A percentile compares a stretch with the other conserved stretches of the same genome.
Conservation (phyloP, 2,329 filamentous ascomycete species). For the Ampelomyces quisqualis region DNA sequence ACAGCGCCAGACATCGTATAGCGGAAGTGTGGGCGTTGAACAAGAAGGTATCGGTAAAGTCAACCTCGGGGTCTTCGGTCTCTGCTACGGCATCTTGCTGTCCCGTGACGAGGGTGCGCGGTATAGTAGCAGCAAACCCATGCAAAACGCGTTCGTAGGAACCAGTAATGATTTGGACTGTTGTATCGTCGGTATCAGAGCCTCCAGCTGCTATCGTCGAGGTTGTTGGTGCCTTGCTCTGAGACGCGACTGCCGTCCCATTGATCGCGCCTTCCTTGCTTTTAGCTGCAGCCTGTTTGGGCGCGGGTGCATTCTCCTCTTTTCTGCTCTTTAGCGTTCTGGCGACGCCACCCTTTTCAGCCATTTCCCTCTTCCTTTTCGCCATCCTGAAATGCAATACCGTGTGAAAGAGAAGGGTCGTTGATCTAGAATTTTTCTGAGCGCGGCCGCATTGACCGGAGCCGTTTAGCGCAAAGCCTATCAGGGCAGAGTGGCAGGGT, state of each 20-base stretch:
- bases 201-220: constrained; percentile 9
- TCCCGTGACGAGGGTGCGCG: constrained; percentile 39
- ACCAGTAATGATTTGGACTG: constrained; percentile 87
- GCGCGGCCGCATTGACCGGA: constrained; percentile 15
- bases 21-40: constrained; percentile 92
- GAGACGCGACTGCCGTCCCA: constrained; percentile 18
- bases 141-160: constrained; percentile 94
- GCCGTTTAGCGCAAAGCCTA: constrained; percentile 27
- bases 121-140: constrained; percentile 77
- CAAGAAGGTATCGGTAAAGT: constrained; percentile 89
- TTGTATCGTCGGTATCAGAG: constrained; percentile 15
- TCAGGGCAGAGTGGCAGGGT: constrained; percentile 22
- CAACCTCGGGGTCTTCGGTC: constrained; percentile 45
- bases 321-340: constrained; percentile 33
- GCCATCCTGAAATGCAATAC: constrained; percentile 28
- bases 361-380: constrained; percentile 40
- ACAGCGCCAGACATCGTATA: constrained; percentile 85
- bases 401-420: constrained; percentile 12
- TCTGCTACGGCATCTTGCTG: constrained; percentile 20
- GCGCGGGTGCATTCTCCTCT: constrained; percentile 20
- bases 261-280: constrained; percentile 21
- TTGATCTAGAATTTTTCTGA: constrained; percentile 22
- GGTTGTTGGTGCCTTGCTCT: constrained; percentile 16
- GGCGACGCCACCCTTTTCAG: constrained; percentile 16
- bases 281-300: constrained; percentile 20